Percentiles rank a stretch among this genome's conserved stretches.
These are phyloP conservation scores for Pharnaceum exiguum DNA, from an alignment of 148 eudicot species.

Conservation along the genomic window DNA sequence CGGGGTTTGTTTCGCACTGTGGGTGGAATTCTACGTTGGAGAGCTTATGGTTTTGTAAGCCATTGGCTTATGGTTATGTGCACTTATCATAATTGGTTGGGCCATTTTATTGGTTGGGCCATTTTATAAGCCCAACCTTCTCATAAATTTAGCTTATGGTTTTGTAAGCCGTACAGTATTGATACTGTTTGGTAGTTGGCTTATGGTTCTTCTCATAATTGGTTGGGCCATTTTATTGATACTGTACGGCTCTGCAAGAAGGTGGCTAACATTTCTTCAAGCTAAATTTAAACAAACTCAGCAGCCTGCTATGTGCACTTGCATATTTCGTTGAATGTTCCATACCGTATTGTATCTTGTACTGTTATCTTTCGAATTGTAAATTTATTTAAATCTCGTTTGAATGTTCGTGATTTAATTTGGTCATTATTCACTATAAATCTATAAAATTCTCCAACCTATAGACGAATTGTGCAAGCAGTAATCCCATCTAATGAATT, in stretches of 20 bases:
- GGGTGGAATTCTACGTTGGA: conserved; percentile 57
- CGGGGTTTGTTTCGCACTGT: conserved; percentile 52
- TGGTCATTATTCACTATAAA: not conserved
- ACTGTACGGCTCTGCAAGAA: not conserved
- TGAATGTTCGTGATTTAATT: not conserved
- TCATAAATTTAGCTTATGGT: conserved; percentile 13
- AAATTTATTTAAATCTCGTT: no score
- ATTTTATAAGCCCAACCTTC: not conserved
- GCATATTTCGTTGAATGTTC: no score
- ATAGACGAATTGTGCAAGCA: no score
- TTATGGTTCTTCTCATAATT: conserved; percentile 34
- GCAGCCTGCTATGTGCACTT: no score
- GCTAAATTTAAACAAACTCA: no score
- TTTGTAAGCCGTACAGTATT: conserved; percentile 21
- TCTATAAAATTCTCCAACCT: no score
- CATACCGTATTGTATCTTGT: no score
- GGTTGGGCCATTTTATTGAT: conserved; percentile 7
- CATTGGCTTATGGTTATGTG: conserved; percentile 22
- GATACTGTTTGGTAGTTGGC: conserved; percentile 10
- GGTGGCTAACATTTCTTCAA: not conserved
- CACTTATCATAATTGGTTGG: conserved; percentile 15
- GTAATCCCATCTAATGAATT: no score
- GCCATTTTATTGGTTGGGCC: conserved; percentile 21
- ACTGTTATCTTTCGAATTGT: no score
- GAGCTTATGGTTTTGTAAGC: conserved; percentile 39